Evolutionary conservation across 2,329 filamentous ascomycete genomes (phyloP), one percentile per base, ranked within the genome.

Genomic region (Aspergillus arachidicola): DNA sequence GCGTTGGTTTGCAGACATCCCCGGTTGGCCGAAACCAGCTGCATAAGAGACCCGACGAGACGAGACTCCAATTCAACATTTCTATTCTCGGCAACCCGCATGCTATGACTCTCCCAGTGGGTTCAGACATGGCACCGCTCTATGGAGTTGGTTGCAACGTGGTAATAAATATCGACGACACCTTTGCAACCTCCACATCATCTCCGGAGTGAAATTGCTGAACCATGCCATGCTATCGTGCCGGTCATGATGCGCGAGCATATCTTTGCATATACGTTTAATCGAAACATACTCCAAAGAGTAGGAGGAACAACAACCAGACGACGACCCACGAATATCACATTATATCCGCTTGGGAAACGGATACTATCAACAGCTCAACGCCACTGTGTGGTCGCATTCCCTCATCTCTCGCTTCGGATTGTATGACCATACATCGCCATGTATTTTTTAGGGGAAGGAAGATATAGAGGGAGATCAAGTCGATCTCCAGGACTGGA

Each of bases 11-110:
- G 68, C 61, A 6, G 65, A 71, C 46, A 69, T 72, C 10, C 66
- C 68, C 57, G 69, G 69, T 41, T 72, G 70, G 70, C 67, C 68
- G 19, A 72, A 72, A 58, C 68, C 70, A n/a, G 28, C 28, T 1
- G 26, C 26, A 50, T 50, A 50, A 50, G 26, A 50, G 5, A 46
- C 43, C 14, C 5, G n/a, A n/a, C n/a, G n/a, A n/a, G n/a, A n/a
- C 26, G 23, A 50, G 26, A 28, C 26, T 30, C 1, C 26, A 30
- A 11, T 10, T 30, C 46, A 48, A 26, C 21, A 28, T 28, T 26
- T 48, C 23, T 16, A 19, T 26, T 16, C 45, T 48, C 23, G 12
- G 45, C 45, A 48, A 48, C 21, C 45, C 14, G 45, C 45, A 28
- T 48, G 23, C 45, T 26, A 28, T 48, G 23, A 23, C 32, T 34